Evolutionary conservation across 208 protist genomes (phyloP).

Genomic region (Trypanosoma brucei): DNA sequence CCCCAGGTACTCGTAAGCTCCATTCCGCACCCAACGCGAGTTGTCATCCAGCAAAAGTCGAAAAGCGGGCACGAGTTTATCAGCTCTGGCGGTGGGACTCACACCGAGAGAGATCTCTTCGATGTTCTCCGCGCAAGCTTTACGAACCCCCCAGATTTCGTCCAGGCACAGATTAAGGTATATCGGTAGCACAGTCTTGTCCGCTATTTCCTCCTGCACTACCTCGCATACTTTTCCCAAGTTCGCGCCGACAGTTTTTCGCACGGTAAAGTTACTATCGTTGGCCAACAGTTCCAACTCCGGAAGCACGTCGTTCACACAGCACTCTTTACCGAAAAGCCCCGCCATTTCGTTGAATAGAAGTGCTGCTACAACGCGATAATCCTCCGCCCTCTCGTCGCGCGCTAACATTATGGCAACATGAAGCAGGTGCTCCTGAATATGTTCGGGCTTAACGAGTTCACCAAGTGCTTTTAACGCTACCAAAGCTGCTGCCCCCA

Average conservation of each 20-base stretch:
- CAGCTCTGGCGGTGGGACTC: slow-evolving; percentile 43
- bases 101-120: slow-evolving; percentile 66
- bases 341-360: slow-evolving; percentile 86
- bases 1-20: slow-evolving; percentile 88
- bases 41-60: slow-evolving; percentile 72
- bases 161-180: slow-evolving; percentile 90
- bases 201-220: slow-evolving; percentile 43
- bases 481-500: slow-evolving; percentile 78
- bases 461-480: slow-evolving; percentile 77
- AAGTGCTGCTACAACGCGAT: slow-evolving; percentile 89
- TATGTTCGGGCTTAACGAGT: slow-evolving; percentile 77
- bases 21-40: slow-evolving; percentile 91
- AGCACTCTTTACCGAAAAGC: slow-evolving; percentile 69
- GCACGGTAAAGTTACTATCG: slow-evolving; percentile 88
- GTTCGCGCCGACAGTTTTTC: slow-evolving; percentile 80
- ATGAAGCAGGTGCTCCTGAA: slow-evolving; percentile 82
- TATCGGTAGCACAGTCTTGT: slow-evolving; percentile 69
- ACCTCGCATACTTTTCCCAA: slow-evolving; percentile 66
- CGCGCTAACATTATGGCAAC: slow-evolving; percentile 90
- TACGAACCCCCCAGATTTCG: slow-evolving; percentile 95
- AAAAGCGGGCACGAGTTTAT: slow-evolving; percentile 68
- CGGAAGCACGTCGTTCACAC: slow-evolving; percentile 61
- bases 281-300: slow-evolving; percentile 84
- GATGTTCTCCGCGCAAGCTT: slow-evolving; percentile 89
- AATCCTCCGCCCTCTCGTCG: slow-evolving; percentile 93